Evolutionary conservation across 2,329 filamentous ascomycete species (phyloP).

Genomic region (Penicillium freii): DNA sequence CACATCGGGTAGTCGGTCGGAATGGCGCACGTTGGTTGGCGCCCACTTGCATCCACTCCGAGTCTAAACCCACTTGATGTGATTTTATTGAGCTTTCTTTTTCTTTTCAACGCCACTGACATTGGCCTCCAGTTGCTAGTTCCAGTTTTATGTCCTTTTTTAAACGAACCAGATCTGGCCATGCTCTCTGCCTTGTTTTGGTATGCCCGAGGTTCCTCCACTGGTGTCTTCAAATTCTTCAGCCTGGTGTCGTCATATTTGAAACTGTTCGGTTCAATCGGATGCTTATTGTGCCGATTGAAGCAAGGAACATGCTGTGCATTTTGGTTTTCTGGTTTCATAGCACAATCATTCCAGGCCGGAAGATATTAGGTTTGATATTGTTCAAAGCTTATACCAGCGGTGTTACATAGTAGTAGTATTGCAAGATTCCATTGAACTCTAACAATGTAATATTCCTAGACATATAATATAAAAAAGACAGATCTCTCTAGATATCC

Average conservation of each 20-base stretch:
- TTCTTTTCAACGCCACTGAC: neutral
- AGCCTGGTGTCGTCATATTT: neutral
- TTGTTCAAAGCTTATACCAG: neutral
- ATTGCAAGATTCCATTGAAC: neutral
- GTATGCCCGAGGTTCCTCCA: neutral
- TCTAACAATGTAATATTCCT: neutral
- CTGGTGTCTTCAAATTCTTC: neutral
- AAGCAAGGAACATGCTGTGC: neutral
- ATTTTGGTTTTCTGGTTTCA: neutral
- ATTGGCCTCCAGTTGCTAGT: neutral
- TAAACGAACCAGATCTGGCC: neutral
- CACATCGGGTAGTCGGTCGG: constrained; percentile 3
- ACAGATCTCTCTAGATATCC: neutral
- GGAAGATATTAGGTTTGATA: neutral
- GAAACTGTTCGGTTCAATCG: neutral
- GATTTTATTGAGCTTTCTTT: neutral
- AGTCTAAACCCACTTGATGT: neutral
- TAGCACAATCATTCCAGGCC: neutral
- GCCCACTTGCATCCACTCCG: neutral
- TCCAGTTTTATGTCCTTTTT: neutral
- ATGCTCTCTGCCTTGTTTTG: constrained; percentile 3
- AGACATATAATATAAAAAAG: neutral
- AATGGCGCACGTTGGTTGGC: neutral
- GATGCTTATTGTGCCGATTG: neutral
- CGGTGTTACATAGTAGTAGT: neutral